phyloP scores from a whole-genome alignment of 345 rosid species.

The Brassica napus region Da-Ae NC_063437.1:20995501-20996000 shows the following conservation, averaged over 20 bases:
- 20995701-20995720: background rate
- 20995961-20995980: conserved; percentile 22
- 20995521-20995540: background rate
- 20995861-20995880: background rate
- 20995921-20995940: conserved; percentile 11
- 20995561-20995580: conserved; percentile 24
- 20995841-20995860: background rate
- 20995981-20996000: conserved; percentile 27
- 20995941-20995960: conserved; percentile 27
- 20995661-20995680: conserved; percentile 9
- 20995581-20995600: conserved; percentile 20
- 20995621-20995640: conserved; percentile 22
- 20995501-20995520: background rate
- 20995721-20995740: background rate
- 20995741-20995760: background rate
- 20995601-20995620: conserved; percentile 23
- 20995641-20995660: background rate
- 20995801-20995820: background rate
- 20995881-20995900: conserved; percentile 22
- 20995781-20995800: background rate
- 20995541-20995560: conserved; percentile 19
- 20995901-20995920: conserved; percentile 18
- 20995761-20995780: background rate
- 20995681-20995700: background rate
- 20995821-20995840: background rate